These are phyloP conservation scores for Simplicillium aogashimaense DNA, from an alignment of 2,329 filamentous ascomycete genomes.

Conservation along the genomic window DNA sequence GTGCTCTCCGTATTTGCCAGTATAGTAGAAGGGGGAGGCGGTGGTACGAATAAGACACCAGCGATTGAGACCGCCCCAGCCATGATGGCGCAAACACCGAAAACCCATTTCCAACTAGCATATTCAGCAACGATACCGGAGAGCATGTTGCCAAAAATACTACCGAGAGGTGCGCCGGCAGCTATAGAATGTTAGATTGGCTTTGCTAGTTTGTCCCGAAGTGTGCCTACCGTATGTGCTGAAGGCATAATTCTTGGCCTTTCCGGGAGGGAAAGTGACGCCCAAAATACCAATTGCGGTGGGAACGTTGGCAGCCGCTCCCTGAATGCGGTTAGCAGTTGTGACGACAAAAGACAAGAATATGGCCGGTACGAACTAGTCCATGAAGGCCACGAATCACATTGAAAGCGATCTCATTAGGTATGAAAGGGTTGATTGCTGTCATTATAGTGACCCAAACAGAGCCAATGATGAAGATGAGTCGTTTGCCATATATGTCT, in stretches of 20 bases:
- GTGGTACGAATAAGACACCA: slow-evolving; percentile 50
- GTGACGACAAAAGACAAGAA: background rate
- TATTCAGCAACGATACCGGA: slow-evolving; percentile 55
- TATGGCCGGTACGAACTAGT: slow-evolving; percentile 23
- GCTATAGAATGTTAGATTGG: slow-evolving; percentile 19
- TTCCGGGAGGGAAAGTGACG: slow-evolving; percentile 55
- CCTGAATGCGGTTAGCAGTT: slow-evolving; percentile 21
- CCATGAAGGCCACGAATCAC: slow-evolving; percentile 58
- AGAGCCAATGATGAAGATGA: slow-evolving; percentile 55
- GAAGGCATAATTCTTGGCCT: slow-evolving; percentile 63
- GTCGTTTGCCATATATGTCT: slow-evolving; percentile 56
- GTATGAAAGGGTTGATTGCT: slow-evolving; percentile 52
- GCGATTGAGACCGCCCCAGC: slow-evolving; percentile 45
- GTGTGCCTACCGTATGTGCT: slow-evolving; percentile 41
- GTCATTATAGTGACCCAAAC: slow-evolving; percentile 51
- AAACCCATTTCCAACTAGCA: slow-evolving; percentile 56
- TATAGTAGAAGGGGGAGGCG: slow-evolving; percentile 4
- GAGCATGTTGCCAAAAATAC: slow-evolving; percentile 54
- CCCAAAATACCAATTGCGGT: slow-evolving; percentile 63
- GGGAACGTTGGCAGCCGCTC: slow-evolving; percentile 59
- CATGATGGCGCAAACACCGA: slow-evolving; percentile 53
- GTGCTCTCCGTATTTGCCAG: slow-evolving; percentile 12
- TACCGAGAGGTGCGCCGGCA: slow-evolving; percentile 55
- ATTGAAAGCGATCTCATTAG: slow-evolving; percentile 58
- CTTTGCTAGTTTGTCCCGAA: background rate